A percentile compares a stretch with the other conserved stretches of the same genome.
phyloP scores from a whole-genome alignment of 31 red algal species.

The Odonthalia washingtoniensis region DNA sequence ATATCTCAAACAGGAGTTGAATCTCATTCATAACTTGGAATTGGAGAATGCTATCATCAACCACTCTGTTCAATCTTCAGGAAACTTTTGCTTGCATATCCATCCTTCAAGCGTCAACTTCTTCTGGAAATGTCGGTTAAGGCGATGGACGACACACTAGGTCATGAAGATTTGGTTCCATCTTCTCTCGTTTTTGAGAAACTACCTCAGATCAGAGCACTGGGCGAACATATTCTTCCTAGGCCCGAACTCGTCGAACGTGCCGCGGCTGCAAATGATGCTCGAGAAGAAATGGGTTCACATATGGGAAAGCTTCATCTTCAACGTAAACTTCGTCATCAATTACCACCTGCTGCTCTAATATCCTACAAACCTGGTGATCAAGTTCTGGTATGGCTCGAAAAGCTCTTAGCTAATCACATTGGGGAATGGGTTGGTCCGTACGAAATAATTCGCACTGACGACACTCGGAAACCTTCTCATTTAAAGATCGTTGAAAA shows the following conservation, averaged over 20 bases:
- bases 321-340: not conserved
- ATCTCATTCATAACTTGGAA: slow-evolving; percentile 45
- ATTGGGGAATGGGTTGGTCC: slow-evolving; percentile 10
- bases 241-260: not conserved
- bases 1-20: slow-evolving; percentile 18
- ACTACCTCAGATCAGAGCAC: not conserved
- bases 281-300: not conserved
- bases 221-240: not conserved
- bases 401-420: not conserved
- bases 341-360: not conserved
- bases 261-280: not conserved
- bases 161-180: slow-evolving; percentile 22
- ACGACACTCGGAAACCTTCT: not conserved
- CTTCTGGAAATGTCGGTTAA: not conserved
- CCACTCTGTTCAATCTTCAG: slow-evolving; percentile 29
- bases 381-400: not conserved
- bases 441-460: not conserved
- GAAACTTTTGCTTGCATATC: not conserved
- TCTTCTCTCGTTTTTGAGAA: slow-evolving; percentile 36
- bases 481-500: not conserved
- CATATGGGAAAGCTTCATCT: slow-evolving; percentile 6
- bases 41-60: slow-evolving; percentile 44
- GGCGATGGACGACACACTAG: slow-evolving; percentile 37
- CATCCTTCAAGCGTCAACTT: not conserved
- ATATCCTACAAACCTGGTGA: slow-evolving; percentile 6